These are phyloP conservation scores for Naumovozyma baii DNA, from an alignment of 805 yeast genomes.

Conservation along the genomic window DNA sequence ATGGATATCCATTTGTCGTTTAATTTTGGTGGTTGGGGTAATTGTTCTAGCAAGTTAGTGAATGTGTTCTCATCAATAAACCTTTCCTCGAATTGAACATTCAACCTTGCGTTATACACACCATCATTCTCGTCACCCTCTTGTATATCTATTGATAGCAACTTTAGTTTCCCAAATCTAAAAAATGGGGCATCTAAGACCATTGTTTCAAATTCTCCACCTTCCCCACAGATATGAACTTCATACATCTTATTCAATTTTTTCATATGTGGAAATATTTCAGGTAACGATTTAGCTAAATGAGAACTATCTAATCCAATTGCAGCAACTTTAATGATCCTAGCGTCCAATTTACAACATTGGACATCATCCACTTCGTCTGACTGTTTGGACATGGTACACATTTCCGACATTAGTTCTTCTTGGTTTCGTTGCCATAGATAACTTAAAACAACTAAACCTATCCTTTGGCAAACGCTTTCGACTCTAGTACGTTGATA, in stretches of 20 bases:
- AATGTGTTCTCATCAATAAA: conserved; percentile 17
- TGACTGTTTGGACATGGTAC: conserved; percentile 29
- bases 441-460: conserved; percentile 60
- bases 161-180: conserved; percentile 38
- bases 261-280: conserved; percentile 49
- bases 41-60: conserved; percentile 29
- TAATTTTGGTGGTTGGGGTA: conserved; percentile 22
- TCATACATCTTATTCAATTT: conserved; percentile 57
- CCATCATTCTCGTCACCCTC: conserved; percentile 43
- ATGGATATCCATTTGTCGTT: conserved; percentile 19
- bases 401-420: conserved; percentile 76
- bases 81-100: conserved; percentile 41
- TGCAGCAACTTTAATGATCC: conserved; percentile 88
- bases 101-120: conserved; percentile 55
- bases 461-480: conserved; percentile 69
- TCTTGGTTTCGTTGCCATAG: conserved; percentile 86
- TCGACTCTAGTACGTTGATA: conserved; percentile 93
- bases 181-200: conserved; percentile 89
- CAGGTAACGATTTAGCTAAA: conserved; percentile 57
- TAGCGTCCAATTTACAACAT: conserved; percentile 49
- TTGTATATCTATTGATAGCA: conserved; percentile 34
- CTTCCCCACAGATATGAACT: conserved; percentile 95
- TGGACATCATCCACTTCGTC: conserved; percentile 2
- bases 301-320: conserved; percentile 61
- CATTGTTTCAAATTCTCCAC: conserved; percentile 94